phyloP scores from a whole-genome alignment of 768 basidiomycete genomes.

The Lactarius sp. region DNA sequence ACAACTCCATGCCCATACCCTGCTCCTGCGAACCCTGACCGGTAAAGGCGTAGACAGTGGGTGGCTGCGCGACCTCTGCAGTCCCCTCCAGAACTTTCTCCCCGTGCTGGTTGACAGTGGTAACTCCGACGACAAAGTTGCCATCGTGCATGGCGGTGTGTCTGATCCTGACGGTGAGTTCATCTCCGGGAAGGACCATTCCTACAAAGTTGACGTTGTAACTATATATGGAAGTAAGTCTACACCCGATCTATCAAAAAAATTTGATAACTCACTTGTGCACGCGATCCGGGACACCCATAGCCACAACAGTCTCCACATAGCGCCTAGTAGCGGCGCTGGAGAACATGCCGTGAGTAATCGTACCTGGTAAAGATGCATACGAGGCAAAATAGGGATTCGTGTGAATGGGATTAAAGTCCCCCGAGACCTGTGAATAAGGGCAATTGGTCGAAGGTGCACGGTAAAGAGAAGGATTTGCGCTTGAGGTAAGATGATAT shows the following conservation, averaged over 20 bases:
- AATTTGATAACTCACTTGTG: slow-evolving; percentile 55
- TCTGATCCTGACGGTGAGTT: slow-evolving; percentile 79
- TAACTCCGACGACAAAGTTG: slow-evolving; percentile 86
- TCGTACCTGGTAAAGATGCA: slow-evolving; percentile 89
- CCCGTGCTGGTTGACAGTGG: slow-evolving; percentile 76
- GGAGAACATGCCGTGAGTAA: slow-evolving; percentile 97
- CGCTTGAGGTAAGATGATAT: slow-evolving; percentile 75
- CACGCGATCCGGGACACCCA: slow-evolving; percentile 89
- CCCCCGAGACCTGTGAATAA: slow-evolving; percentile 93
- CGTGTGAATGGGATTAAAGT: slow-evolving; percentile 98
- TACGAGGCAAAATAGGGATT: slow-evolving; percentile 98
- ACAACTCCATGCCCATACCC: slow-evolving; percentile 99
- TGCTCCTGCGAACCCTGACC: slow-evolving; percentile 98
- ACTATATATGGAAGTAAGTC: slow-evolving; percentile 36
- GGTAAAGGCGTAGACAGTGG: slow-evolving; percentile 95
- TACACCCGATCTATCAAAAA: slow-evolving; percentile 2
- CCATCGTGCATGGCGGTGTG: slow-evolving; percentile 92
- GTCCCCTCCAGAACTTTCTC: slow-evolving; percentile 92
- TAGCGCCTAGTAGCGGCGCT: slow-evolving; percentile 91
- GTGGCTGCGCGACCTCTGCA: slow-evolving; percentile 89
- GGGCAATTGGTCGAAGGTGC: slow-evolving; percentile 92
- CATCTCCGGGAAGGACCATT: slow-evolving; percentile 91
- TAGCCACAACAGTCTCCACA: slow-evolving; percentile 90
- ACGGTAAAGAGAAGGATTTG: slow-evolving; percentile 60
- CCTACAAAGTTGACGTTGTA: slow-evolving; percentile 96